phyloP scores from a whole-genome alignment of 768 basidiomycete species.

The Gautieria morchelliformis region DNA sequence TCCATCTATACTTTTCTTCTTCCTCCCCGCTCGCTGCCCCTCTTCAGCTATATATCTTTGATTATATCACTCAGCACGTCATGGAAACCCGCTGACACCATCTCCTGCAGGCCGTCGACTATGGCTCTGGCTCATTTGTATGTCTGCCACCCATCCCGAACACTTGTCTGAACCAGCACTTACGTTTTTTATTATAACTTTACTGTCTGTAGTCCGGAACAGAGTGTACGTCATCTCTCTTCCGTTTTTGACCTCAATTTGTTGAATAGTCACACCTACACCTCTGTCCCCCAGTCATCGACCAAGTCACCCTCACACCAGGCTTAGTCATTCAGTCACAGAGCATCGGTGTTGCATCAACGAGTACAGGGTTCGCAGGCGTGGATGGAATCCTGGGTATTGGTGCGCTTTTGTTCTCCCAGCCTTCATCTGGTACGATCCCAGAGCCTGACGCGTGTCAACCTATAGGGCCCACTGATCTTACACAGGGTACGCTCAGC shows the following conservation, averaged over 20 bases:
- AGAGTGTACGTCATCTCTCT: conserved; percentile 1
- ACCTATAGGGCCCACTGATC: conserved; percentile 11
- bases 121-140: conserved; percentile 2
- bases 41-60: conserved; percentile 26
- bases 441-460: conserved; percentile 20
- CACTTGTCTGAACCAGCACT: no score
- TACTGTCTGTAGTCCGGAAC: background rate
- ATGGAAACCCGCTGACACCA: background rate
- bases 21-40: conserved; percentile 35
- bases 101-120: background rate
- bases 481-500: conserved; percentile 2
- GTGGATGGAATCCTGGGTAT: conserved; percentile 10
- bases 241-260: background rate
- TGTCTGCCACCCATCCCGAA: no score
- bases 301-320: conserved; percentile 18
- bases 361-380: background rate
- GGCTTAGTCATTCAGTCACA: conserved; percentile 19
- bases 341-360: conserved; percentile 19
- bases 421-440: background rate
- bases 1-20: conserved; percentile 35
- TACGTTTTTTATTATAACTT: no score
- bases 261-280: background rate
- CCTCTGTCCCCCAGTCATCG: conserved; percentile 3
- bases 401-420: background rate
- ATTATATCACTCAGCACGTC: background rate